A percentile compares a stretch with the other conserved stretches of the same genome.
Evolutionary conservation across 179 eudicot species (phyloP).

Genomic region (Nepenthes alata): DNA sequence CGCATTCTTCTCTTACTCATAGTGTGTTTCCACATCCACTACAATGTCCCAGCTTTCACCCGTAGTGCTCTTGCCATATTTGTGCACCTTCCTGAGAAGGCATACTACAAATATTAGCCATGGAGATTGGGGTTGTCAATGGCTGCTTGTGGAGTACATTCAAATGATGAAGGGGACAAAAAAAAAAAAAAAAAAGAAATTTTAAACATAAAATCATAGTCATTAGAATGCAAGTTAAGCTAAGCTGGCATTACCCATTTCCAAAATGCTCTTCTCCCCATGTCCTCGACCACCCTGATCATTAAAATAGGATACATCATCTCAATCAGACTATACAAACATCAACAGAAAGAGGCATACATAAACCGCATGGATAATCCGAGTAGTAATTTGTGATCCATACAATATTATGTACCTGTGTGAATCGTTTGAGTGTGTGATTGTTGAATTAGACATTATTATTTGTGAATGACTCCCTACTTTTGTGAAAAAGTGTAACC

Average conservation of each 20-base stretch:
- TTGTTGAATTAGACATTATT: too few species aligned
- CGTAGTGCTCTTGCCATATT: conserved; percentile 88
- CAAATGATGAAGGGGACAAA: background rate
- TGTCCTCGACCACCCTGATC: conserved; percentile 89
- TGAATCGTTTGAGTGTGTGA: too few species aligned
- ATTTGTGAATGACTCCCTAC: too few species aligned
- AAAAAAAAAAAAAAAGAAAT: too few species aligned
- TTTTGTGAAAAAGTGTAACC: too few species aligned
- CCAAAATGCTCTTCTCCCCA: conserved; percentile 99
- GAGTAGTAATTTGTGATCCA: too few species aligned
- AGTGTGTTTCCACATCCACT: conserved; percentile 81
- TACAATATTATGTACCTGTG: too few species aligned
- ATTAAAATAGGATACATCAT: background rate
- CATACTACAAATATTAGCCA: background rate
- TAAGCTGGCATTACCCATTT: conserved; percentile 46
- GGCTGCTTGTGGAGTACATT: background rate
- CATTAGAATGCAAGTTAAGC: too few species aligned
- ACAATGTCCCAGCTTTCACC: conserved; percentile 97
- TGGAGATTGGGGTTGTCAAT: background rate
- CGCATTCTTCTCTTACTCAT: conserved; percentile 46
- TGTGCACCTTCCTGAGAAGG: conserved; percentile 72
- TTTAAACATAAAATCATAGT: too few species aligned
- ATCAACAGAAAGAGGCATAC: too few species aligned
- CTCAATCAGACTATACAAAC: background rate
- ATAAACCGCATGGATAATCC: too few species aligned